phyloP scores from a whole-genome alignment of 148 eudicot genomes.

The Fagopyrum homotropicum region DNA sequence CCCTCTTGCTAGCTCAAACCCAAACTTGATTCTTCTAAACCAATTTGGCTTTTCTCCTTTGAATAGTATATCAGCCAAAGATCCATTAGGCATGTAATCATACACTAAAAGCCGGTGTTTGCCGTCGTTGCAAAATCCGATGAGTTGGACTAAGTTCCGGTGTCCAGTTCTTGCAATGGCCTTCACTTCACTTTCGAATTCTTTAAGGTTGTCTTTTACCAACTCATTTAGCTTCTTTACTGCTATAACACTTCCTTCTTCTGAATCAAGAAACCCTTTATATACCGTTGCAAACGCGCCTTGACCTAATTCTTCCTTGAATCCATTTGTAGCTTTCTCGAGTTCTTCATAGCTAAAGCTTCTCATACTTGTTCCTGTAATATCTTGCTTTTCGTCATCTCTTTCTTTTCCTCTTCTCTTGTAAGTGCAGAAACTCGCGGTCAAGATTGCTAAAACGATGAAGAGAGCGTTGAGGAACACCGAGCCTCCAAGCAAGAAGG shows the following conservation, averaged over 20 bases:
- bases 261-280: too few species aligned
- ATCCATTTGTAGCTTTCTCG: constrained; percentile 19
- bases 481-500: constrained; percentile 21
- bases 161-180: constrained; percentile 27
- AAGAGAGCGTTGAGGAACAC: constrained; percentile 17
- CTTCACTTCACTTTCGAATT: constrained; percentile 22
- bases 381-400: neutral
- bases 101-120: constrained; percentile 24
- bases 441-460: constrained; percentile 13
- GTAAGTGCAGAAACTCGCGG: constrained; percentile 8
- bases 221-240: constrained; percentile 21
- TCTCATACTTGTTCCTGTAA: constrained; percentile 9
- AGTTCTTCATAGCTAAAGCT: constrained; percentile 26
- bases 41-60: constrained; percentile 12
- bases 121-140: constrained; percentile 26
- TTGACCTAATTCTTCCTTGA: constrained; percentile 24
- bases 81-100: constrained; percentile 29
- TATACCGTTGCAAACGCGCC: constrained; percentile 20
- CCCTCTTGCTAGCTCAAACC: constrained; percentile 22
- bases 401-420: neutral
- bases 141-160: constrained; percentile 24
- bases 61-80: constrained; percentile 23
- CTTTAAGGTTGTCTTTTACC: constrained; percentile 16
- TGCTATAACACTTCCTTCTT: neutral
- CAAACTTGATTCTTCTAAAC: constrained; percentile 19